These are phyloP conservation scores for Zoysia japonica DNA, from an alignment of 176 grass and related monocot genomes.

Conservation along the genomic window DNA sequence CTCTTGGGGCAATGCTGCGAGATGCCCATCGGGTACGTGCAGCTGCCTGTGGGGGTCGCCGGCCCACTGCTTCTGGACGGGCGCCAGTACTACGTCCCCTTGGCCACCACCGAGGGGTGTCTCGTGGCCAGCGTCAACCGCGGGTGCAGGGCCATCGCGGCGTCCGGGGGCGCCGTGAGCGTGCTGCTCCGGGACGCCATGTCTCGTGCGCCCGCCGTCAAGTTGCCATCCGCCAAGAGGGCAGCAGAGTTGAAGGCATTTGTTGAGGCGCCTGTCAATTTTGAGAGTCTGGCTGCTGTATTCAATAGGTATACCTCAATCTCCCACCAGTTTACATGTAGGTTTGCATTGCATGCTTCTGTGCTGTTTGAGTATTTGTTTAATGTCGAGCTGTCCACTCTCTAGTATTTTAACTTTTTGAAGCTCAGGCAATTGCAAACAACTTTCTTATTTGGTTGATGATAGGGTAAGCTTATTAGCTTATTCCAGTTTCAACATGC, in stretches of 20 bases:
- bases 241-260: constrained; percentile 64
- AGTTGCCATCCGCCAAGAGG: constrained; percentile 50
- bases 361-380: constrained; percentile 23
- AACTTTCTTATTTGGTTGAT: constrained; percentile 28
- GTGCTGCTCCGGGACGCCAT: constrained; percentile 59
- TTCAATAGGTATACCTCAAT: constrained; percentile 59
- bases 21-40: constrained; percentile 73
- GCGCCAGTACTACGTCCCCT: constrained; percentile 52
- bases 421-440: constrained; percentile 37
- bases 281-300: constrained; percentile 48
- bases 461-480: constrained; percentile 5
- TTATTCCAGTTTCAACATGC: constrained; percentile 21
- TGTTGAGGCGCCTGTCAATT: constrained; percentile 54
- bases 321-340: constrained; percentile 5
- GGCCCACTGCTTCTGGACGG: constrained; percentile 69
- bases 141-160: constrained; percentile 60
- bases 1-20: constrained; percentile 74
- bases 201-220: constrained; percentile 60
- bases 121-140: constrained; percentile 78
- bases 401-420: neutral
- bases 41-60: constrained; percentile 62
- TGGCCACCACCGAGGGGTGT: constrained; percentile 82
- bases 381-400: constrained; percentile 15
- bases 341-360: constrained; percentile 12
- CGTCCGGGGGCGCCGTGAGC: constrained; percentile 56